phyloP scores from a whole-genome alignment of 2,329 filamentous ascomycete genomes.

The Nemania sp. region DNA sequence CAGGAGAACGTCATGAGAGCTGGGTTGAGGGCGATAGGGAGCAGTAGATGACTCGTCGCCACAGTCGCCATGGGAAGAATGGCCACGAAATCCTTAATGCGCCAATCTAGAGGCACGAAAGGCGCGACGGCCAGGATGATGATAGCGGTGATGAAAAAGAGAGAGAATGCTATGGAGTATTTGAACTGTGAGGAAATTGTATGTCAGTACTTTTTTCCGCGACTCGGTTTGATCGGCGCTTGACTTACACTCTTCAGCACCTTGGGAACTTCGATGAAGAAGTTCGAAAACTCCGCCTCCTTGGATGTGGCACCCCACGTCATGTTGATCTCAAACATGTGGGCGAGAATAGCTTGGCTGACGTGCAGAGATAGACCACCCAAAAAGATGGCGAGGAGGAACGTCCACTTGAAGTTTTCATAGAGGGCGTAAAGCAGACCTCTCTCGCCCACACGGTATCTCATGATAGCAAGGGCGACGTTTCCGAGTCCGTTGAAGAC shows the following conservation, averaged over 20 bases:
- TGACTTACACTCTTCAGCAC: conserved; percentile 75
- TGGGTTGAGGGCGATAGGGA: conserved; percentile 77
- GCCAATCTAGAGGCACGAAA: conserved; percentile 69
- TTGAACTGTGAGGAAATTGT: conserved; percentile 60
- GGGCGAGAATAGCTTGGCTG: conserved; percentile 75
- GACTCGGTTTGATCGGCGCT: conserved; percentile 45
- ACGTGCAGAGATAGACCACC: conserved; percentile 82
- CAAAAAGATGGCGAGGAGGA: conserved; percentile 78
- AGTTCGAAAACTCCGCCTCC: conserved; percentile 79
- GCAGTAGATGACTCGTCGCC: conserved; percentile 68
- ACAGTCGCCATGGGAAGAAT: conserved; percentile 77
- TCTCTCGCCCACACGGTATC: conserved; percentile 71
- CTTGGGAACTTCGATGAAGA: conserved; percentile 82
- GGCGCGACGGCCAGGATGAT: conserved; percentile 65
- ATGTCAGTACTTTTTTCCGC: conserved; percentile 34
- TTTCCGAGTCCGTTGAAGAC: conserved; percentile 79
- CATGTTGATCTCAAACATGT: conserved; percentile 88
- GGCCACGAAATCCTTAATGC: conserved; percentile 72
- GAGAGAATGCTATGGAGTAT: conserved; percentile 67
- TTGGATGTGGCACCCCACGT: conserved; percentile 84
- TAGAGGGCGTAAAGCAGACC: conserved; percentile 59
- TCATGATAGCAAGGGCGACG: conserved; percentile 71
- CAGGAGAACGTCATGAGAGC: conserved; percentile 80
- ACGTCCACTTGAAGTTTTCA: conserved; percentile 75
- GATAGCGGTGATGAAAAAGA: conserved; percentile 64